These are phyloP conservation scores for Chlorella sp. DNA, from an alignment of 139 green algal species.

Conservation along the genomic window DNA sequence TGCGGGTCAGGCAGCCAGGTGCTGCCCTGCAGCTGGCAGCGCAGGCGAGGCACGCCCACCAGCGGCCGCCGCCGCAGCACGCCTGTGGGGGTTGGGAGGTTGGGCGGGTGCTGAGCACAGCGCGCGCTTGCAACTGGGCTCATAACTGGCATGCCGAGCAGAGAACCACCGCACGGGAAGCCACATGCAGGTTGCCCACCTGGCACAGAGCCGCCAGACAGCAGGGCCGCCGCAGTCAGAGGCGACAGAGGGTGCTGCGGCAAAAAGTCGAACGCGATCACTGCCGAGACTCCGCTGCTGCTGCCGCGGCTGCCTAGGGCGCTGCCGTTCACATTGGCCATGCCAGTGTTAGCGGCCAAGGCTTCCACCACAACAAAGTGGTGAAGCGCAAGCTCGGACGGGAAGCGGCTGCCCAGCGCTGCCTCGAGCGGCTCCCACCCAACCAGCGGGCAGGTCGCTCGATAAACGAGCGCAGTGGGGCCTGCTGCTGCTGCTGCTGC, in stretches of 20 bases:
- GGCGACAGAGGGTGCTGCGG: constrained; percentile 19
- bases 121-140: no score
- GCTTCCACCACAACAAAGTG: constrained; percentile 15
- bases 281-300: not conserved
- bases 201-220: constrained; percentile 19
- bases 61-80: constrained; percentile 1
- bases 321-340: not conserved
- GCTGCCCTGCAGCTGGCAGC: not conserved
- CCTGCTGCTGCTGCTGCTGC: not conserved
- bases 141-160: not conserved
- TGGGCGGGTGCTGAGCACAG: no score
- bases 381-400: not conserved
- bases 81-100: not conserved
- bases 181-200: not conserved
- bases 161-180: no score
- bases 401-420: not conserved
- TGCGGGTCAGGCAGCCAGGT: constrained; percentile 4
- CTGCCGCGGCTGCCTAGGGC: not conserved
- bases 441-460: constrained; percentile 3
- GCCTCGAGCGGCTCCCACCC: constrained; percentile 23
- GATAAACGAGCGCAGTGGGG: not conserved
- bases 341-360: not conserved
- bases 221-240: constrained; percentile 11
- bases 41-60: not conserved
- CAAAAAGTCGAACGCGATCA: constrained; percentile 43